A percentile compares a stretch with the other conserved stretches of the same genome.
These are phyloP conservation scores for Cajanus cajan DNA, from an alignment of 306 rosid species.

Conservation along the genomic window DNA sequence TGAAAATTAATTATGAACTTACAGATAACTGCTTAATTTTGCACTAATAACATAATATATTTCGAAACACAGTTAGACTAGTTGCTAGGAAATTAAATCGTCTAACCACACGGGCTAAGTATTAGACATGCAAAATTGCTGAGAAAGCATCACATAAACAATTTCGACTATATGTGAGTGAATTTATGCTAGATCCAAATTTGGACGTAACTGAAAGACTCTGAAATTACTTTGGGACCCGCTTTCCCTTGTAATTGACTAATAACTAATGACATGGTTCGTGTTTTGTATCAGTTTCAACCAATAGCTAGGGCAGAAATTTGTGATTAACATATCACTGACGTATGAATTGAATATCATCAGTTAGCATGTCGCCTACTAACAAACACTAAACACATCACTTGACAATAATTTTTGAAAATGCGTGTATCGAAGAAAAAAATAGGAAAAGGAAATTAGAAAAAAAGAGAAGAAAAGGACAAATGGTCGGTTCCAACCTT, in stretches of 20 bases:
- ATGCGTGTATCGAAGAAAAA: not conserved
- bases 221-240: slow-evolving; percentile 20
- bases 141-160: not conserved
- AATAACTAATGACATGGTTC: not conserved
- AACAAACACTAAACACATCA: slow-evolving; percentile 7
- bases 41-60: not conserved
- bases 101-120: not conserved
- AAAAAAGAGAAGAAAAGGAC: not conserved
- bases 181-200: not conserved
- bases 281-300: not conserved
- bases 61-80: not conserved
- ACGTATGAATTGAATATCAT: not conserved
- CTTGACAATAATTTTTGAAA: not conserved
- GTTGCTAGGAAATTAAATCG: not conserved
- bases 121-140: not conserved
- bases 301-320: slow-evolving; percentile 25
- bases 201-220: not conserved
- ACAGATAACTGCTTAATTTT: not conserved
- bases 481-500: not conserved
- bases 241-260: slow-evolving; percentile 25
- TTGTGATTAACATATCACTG: not conserved
- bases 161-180: not conserved
- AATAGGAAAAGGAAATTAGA: not conserved
- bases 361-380: slow-evolving; percentile 17
- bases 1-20: too few species aligned